Evolutionary conservation across 306 rosid species (phyloP), one percentile per base, ranked within the genome.

Genomic region (Adenanthera pavonina): DNA sequence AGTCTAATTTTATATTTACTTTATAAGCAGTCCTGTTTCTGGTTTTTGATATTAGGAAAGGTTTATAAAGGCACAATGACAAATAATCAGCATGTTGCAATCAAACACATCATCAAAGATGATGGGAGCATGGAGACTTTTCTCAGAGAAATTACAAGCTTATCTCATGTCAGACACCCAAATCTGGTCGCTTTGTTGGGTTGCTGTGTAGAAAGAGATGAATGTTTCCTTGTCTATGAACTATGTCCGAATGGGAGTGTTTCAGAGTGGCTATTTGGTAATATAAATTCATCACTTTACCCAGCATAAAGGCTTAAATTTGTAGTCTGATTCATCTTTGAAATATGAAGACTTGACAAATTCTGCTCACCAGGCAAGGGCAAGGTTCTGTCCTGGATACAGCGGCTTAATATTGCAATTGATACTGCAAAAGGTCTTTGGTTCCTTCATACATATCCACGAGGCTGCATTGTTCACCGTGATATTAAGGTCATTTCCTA

Each of bases 251-350:
- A 89, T 66, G 91, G 91, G 11, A 89, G 69, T 85, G 89, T 90
- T 54, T 86, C 92, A 53, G 91, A 92, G 67, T 90, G 94, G 94
- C 78, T 92, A 69, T 89, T 92, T 83, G 92, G 92, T 92, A 85
- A 74, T 12, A 41, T 70, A 77, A 4, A 12, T 69, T 40, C 51
- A 25, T 72, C 57, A 34, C n/a, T 81, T 53, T 41, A 53, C 52
- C n/a, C 69, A n/a, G 69, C 52, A 34, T 6, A 13, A 20, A 33
- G 44, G 2, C 12, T 82, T 60, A 52, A 56, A 60, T 72, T 38
- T 44, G 46, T 72, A 71, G 43, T 16, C 52, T 62, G 49, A 76
- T 75, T 10, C 57, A 52, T 78, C n/a, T n/a, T 20, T 74, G 72
- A 66, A 6, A 1, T 72, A 15, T 51, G 75, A 84, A 40, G 53